Conservation (phyloP, 257 asterid species). For the Przewalskia tangutica region DNA sequence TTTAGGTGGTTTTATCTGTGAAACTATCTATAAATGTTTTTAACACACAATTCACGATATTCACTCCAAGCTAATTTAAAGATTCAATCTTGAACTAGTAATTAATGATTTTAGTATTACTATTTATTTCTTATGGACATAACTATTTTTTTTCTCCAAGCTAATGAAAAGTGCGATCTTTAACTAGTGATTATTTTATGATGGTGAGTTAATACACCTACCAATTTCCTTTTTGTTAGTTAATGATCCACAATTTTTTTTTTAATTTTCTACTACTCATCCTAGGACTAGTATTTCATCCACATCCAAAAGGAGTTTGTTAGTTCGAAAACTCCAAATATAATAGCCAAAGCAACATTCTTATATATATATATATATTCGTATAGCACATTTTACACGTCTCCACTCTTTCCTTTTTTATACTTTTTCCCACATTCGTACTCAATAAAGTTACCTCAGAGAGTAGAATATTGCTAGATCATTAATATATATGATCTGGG, state of each 20-base stretch:
- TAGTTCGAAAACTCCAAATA: no score
- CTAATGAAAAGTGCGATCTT: neutral
- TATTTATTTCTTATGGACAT: neutral
- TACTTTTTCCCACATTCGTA: neutral
- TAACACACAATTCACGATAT: no score
- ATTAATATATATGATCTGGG: neutral
- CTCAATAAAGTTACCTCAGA: neutral
- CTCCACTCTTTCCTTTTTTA: neutral
- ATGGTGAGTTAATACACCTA: neutral
- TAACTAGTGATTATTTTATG: neutral
- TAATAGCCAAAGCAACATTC: neutral
- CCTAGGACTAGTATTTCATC: neutral
- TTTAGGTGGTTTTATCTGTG: no score
- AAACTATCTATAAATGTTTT: no score
- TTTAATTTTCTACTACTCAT: neutral
- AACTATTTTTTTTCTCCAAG: neutral
- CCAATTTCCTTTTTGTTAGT: no score
- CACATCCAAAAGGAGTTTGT: neutral
- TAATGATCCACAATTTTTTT: no score
- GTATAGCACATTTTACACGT: neutral
- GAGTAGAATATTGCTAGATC: neutral
- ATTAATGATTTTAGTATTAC: no score
- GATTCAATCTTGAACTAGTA: neutral
- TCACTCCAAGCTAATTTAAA: neutral
- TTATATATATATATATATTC: neutral